A percentile compares a stretch with the other conserved stretches of the same genome.
Conservation (phyloP, 352 stramenopile genomes). For the Thraustotheca clavata region DNA sequence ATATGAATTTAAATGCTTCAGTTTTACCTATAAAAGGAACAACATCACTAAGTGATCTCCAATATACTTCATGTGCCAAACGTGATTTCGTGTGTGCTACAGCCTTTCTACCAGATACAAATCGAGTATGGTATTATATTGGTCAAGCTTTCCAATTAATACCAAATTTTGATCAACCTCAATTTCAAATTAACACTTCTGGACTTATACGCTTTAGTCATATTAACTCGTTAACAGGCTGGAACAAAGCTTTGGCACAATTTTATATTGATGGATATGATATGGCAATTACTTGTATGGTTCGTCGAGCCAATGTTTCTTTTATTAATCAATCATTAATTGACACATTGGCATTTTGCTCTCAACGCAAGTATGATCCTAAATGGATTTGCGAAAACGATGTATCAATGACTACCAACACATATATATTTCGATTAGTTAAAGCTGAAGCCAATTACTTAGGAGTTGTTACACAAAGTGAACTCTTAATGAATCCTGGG, state of each 20-base stretch:
- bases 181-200: too few relatives aligned
- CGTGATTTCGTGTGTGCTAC: neutral
- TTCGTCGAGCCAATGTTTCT: constrained; percentile 17
- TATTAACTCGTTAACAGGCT: constrained; percentile 23
- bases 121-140: neutral
- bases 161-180: neutral
- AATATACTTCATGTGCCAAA: neutral
- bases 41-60: neutral
- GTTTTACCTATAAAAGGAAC: neutral
- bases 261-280: constrained; percentile 8
- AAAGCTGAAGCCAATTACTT: constrained; percentile 22
- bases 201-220: too few relatives aligned
- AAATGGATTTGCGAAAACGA: constrained; percentile 27
- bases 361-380: constrained; percentile 22
- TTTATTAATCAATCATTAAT: too few relatives aligned
- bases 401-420: constrained; percentile 17
- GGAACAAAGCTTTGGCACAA: constrained; percentile 22
- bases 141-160: neutral
- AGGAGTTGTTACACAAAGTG: constrained; percentile 6
- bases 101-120: neutral
- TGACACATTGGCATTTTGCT: constrained; percentile 26
- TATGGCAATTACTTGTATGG: constrained; percentile 17
- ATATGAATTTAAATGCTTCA: neutral
- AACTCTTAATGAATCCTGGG: constrained; percentile 24
- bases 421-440: constrained; percentile 24